phyloP scores from a whole-genome alignment of 2,329 filamentous ascomycete species.

The Fusarium incarnatum region DNA sequence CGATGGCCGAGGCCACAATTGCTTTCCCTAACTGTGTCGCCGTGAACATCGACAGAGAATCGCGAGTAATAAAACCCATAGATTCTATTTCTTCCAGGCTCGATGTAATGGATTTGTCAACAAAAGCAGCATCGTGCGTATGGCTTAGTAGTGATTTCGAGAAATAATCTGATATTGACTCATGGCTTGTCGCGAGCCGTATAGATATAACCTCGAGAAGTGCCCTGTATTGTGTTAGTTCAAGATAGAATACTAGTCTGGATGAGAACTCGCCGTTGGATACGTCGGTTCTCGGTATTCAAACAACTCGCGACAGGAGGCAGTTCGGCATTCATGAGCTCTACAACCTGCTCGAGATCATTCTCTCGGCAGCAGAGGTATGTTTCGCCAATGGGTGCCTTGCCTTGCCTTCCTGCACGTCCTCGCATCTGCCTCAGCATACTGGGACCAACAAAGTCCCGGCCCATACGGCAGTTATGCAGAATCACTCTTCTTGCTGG shows the following conservation, averaged over 20 bases:
- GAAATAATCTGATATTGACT: slow-evolving; percentile 75
- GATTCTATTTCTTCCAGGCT: slow-evolving; percentile 69
- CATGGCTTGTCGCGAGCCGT: slow-evolving; percentile 72
- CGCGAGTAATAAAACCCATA: slow-evolving; percentile 65
- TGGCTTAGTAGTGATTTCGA: slow-evolving; percentile 74
- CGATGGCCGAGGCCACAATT: slow-evolving; percentile 77
- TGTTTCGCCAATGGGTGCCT: slow-evolving; percentile 81
- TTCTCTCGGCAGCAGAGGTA: slow-evolving; percentile 77
- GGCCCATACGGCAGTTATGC: slow-evolving; percentile 80
- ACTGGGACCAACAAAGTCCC: slow-evolving; percentile 79
- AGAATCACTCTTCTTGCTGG: slow-evolving; percentile 79
- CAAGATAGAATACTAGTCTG: not conserved
- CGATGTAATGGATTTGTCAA: slow-evolving; percentile 66
- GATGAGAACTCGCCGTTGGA: slow-evolving; percentile 66
- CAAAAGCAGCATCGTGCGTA: slow-evolving; percentile 61
- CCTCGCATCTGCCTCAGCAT: slow-evolving; percentile 87
- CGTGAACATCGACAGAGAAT: slow-evolving; percentile 63
- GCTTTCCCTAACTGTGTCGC: slow-evolving; percentile 76
- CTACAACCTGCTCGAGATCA: slow-evolving; percentile 76
- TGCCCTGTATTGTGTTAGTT: slow-evolving; percentile 61
- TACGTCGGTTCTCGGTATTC: slow-evolving; percentile 72
- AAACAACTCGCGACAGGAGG: slow-evolving; percentile 77
- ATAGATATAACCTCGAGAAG: slow-evolving; percentile 78
- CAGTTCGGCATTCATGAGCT: slow-evolving; percentile 78
- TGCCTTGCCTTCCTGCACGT: slow-evolving; percentile 81